These are phyloP conservation scores for Crotalaria pallida DNA, from an alignment of 306 rosid species.

Conservation along the genomic window DNA sequence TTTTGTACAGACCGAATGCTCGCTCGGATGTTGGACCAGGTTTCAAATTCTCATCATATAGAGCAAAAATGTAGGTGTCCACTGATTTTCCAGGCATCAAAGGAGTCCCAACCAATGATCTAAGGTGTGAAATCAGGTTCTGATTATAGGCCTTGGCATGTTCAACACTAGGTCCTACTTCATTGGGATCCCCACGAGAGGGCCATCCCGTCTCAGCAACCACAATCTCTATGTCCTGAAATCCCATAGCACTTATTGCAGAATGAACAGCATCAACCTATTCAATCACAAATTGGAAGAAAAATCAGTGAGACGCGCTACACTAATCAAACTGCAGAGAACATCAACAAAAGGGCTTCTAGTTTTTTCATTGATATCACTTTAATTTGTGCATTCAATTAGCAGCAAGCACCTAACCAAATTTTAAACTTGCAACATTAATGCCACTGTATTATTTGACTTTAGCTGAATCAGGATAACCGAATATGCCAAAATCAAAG, in stretches of 20 bases:
- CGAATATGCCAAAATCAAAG: not conserved
- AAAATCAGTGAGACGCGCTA: not conserved
- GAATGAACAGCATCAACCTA: slow-evolving; percentile 71
- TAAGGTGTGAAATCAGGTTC: slow-evolving; percentile 64
- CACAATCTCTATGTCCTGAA: slow-evolving; percentile 51
- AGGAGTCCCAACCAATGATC: slow-evolving; percentile 74
- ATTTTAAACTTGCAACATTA: not conserved
- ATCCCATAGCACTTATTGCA: slow-evolving; percentile 45
- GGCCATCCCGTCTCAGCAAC: slow-evolving; percentile 87
- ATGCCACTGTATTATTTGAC: not conserved
- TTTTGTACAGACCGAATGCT: slow-evolving; percentile 58
- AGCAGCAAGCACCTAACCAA: not conserved
- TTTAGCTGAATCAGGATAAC: not conserved
- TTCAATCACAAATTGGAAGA: not conserved
- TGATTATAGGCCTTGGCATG: slow-evolving; percentile 69
- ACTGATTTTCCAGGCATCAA: slow-evolving; percentile 74
- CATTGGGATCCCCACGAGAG: slow-evolving; percentile 50
- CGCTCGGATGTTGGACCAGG: slow-evolving; percentile 63
- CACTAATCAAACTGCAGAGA: not conserved
- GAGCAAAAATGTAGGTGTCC: slow-evolving; percentile 58
- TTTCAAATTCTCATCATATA: slow-evolving; percentile 66
- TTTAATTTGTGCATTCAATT: not conserved
- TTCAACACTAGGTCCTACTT: slow-evolving; percentile 50
- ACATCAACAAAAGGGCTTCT: not conserved
- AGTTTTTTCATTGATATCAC: not conserved